These are phyloP conservation scores for Neoboletus subvelutipes DNA, from an alignment of 768 basidiomycete genomes.

Conservation along the genomic window DNA sequence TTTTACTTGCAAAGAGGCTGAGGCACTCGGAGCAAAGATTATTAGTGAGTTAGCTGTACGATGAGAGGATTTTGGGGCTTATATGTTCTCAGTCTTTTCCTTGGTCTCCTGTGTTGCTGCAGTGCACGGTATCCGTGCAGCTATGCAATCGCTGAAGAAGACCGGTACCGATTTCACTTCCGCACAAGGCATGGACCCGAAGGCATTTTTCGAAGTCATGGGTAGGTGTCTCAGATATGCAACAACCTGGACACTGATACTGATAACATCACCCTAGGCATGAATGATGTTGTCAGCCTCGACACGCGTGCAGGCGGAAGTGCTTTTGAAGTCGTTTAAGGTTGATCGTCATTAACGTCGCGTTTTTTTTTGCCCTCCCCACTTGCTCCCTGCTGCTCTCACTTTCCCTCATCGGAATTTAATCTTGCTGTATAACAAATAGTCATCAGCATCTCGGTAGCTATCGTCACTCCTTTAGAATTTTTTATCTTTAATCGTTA, in stretches of 20 bases:
- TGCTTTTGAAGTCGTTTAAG: conserved; percentile 53
- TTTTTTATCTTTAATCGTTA: conserved; percentile 23
- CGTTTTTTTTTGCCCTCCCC: background rate
- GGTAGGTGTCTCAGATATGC: conserved; percentile 43
- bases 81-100: conserved; percentile 56
- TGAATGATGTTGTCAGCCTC: conserved; percentile 52
- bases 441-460: conserved; percentile 16
- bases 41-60: conserved; percentile 54
- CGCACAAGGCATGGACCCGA: conserved; percentile 71
- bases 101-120: conserved; percentile 75
- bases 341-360: background rate
- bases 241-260: background rate
- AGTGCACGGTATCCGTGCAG: conserved; percentile 74
- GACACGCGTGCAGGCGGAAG: conserved; percentile 59
- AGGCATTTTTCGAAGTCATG: conserved; percentile 76
- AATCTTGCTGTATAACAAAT: conserved; percentile 22
- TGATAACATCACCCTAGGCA: conserved; percentile 34
- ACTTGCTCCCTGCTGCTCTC: background rate
- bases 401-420: background rate
- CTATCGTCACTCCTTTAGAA: conserved; percentile 24
- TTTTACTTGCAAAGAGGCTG: conserved; percentile 68
- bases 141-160: conserved; percentile 72
- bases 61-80: background rate
- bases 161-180: conserved; percentile 71
- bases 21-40: conserved; percentile 69